Conservation (phyloP, 192 early-diverging fungal genomes). For the Dissophora ornata region DNA sequence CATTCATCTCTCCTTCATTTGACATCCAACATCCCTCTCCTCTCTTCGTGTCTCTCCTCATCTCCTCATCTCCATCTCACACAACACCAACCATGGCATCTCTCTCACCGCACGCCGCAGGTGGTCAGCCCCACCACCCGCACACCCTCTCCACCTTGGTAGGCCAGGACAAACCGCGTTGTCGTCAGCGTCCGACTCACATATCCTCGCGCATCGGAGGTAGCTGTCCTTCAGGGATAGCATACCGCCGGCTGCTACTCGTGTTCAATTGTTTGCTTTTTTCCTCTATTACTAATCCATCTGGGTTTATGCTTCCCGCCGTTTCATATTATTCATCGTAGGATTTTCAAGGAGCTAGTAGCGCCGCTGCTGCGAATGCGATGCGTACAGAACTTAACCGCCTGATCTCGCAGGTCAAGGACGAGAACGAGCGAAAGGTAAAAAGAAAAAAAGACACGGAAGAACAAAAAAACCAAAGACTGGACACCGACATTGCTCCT, state of each 20-base stretch:
- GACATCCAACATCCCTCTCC: slow-evolving; percentile 1
- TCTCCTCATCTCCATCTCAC: not conserved
- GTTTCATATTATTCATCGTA: slow-evolving; percentile 9
- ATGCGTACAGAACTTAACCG: slow-evolving; percentile 83
- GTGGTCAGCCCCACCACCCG: slow-evolving; percentile 57
- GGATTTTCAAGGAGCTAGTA: slow-evolving; percentile 71
- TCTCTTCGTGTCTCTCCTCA: not conserved
- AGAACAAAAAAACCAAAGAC: too few relatives aligned
- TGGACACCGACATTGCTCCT: too few relatives aligned
- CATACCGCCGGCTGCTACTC: too few relatives aligned
- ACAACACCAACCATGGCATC: slow-evolving; percentile 24
- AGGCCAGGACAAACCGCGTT: too few relatives aligned
- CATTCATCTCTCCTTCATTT: not conserved
- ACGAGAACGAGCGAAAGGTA: slow-evolving; percentile 70
- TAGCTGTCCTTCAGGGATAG: too few relatives aligned
- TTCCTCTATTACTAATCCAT: not conserved
- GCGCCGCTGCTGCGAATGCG: slow-evolving; percentile 71
- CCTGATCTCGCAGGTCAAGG: slow-evolving; percentile 65
- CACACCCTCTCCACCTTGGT: slow-evolving; percentile 66
- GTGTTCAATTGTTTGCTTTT: not conserved
- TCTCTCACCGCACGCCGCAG: slow-evolving; percentile 10
- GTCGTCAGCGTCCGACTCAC: too few relatives aligned
- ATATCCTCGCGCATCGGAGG: too few relatives aligned
- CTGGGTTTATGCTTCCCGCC: too few relatives aligned
- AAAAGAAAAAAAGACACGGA: too few relatives aligned